phyloP scores from a whole-genome alignment of 179 eudicot genomes.

The Silene coronaria region DNA sequence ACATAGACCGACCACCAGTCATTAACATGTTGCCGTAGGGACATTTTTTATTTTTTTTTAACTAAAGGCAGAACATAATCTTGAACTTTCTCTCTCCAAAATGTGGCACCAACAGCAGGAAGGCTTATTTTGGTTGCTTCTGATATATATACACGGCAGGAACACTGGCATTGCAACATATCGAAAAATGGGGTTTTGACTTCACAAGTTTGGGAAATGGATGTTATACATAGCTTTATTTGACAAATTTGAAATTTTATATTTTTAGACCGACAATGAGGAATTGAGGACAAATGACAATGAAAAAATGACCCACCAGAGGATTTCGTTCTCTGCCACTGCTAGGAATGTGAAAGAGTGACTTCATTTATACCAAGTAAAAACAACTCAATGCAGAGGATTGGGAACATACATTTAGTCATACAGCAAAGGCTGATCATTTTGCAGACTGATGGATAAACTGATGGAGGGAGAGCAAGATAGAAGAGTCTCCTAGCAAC shows the following conservation, averaged over 20 bases:
- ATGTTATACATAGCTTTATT: too few relatives aligned
- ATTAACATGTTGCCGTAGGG: not conserved
- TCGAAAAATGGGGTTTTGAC: too few relatives aligned
- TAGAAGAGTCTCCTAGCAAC: slow-evolving; percentile 82
- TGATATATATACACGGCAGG: not conserved
- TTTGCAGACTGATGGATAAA: slow-evolving; percentile 95
- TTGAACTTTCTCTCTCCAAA: not conserved
- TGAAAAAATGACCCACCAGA: too few relatives aligned
- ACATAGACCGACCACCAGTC: not conserved
- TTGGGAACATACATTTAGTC: slow-evolving; percentile 59
- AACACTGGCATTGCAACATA: too few relatives aligned
- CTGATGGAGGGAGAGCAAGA: slow-evolving; percentile 98
- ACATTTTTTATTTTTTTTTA: not conserved
- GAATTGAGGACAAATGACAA: too few relatives aligned
- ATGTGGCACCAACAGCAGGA: not conserved
- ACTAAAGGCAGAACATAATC: not conserved
- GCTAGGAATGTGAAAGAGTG: too few relatives aligned
- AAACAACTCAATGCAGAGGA: not conserved
- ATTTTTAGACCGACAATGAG: not conserved
- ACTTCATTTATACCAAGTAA: not conserved
- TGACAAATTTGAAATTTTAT: too few relatives aligned
- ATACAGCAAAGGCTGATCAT: slow-evolving; percentile 72
- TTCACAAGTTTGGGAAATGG: too few relatives aligned
- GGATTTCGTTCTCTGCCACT: too few relatives aligned
- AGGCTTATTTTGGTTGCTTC: not conserved